Evolutionary conservation across 108 stramenopile genomes (phyloP).

Genomic region (Fragilaria radians): DNA sequence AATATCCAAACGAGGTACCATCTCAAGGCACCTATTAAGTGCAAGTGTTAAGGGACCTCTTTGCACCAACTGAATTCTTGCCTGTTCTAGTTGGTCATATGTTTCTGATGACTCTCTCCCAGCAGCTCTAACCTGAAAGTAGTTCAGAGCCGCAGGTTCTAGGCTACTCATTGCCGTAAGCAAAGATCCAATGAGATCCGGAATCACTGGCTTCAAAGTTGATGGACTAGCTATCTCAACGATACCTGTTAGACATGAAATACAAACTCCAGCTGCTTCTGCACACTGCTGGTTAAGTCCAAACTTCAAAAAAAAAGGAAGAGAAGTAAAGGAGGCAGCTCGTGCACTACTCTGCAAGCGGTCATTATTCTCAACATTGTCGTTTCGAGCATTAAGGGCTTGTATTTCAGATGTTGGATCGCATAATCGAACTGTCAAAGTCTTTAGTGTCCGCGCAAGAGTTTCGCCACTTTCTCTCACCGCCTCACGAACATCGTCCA

Average conservation of each 20-base stretch:
- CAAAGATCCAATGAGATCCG: constrained; percentile 61
- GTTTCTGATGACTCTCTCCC: constrained; percentile 36
- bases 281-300: constrained; percentile 73
- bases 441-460: constrained; percentile 46
- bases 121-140: constrained; percentile 67
- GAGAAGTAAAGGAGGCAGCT: constrained; percentile 63
- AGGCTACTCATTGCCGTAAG: constrained; percentile 71
- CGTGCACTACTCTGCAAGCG: constrained; percentile 29
- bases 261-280: constrained; percentile 69
- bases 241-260: constrained; percentile 69
- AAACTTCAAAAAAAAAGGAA: constrained; percentile 66
- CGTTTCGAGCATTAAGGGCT: constrained; percentile 6
- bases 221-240: constrained; percentile 52
- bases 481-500: constrained; percentile 69
- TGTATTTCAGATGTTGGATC: constrained; percentile 18
- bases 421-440: constrained; percentile 67
- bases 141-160: constrained; percentile 81
- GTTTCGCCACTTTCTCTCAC: constrained; percentile 73
- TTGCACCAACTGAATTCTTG: constrained; percentile 59
- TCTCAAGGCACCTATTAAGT: constrained; percentile 67
- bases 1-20: constrained; percentile 38
- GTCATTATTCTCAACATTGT: constrained; percentile 13
- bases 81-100: constrained; percentile 61
- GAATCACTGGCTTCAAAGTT: constrained; percentile 69
- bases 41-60: constrained; percentile 70